Percentiles rank a stretch among this genome's conserved stretches.
phyloP scores from a whole-genome alignment of 345 rosid species.

The Abelmoschus esculentus region DNA sequence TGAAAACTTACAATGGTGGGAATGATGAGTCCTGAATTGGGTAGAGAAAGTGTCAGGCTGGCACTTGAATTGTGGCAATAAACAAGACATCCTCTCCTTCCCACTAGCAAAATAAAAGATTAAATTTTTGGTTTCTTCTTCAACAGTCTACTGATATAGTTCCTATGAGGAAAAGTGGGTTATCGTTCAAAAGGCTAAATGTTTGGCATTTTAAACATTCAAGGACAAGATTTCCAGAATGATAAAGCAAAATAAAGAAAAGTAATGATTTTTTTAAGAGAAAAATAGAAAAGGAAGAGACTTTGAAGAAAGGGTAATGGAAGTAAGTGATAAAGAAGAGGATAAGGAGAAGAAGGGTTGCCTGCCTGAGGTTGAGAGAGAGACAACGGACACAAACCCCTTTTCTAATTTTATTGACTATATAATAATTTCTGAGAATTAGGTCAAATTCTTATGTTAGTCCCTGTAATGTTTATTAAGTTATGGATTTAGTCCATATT shows the following conservation, averaged over 20 bases:
- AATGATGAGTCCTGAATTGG: constrained; percentile 47
- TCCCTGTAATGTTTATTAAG: not conserved
- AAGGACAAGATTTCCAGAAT: not conserved
- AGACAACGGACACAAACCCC: not conserved
- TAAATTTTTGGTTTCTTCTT: not conserved
- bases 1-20: constrained; percentile 15
- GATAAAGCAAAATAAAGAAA: not conserved
- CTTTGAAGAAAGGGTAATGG: not conserved
- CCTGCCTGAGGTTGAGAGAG: not conserved
- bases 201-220: not conserved
- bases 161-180: not conserved
- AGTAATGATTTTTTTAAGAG: too few relatives aligned
- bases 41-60: constrained; percentile 66
- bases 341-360: constrained; percentile 5
- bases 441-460: not conserved
- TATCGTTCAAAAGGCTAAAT: not conserved
- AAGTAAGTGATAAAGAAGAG: not conserved
- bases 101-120: not conserved
- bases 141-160: too few relatives aligned
- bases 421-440: not conserved
- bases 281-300: not conserved
- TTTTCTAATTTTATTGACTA: not conserved
- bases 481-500: not conserved
- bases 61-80: constrained; percentile 89
- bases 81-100: constrained; percentile 57